These are phyloP conservation scores for Serendipita sp. DNA, from an alignment of 768 basidiomycete genomes.

Conservation along the genomic window DNA sequence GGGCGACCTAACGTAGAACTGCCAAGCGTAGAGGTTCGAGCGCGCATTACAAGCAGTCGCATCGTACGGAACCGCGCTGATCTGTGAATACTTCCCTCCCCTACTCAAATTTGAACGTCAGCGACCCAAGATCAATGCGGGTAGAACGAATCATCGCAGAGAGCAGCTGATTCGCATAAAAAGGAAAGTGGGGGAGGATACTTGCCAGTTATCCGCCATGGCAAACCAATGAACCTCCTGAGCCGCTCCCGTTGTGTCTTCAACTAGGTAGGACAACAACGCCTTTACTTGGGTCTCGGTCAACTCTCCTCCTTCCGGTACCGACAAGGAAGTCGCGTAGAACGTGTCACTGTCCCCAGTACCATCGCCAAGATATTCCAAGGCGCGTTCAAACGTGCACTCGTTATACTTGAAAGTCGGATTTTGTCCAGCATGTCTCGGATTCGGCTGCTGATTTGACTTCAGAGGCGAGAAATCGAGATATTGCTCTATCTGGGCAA, in stretches of 20 bases:
- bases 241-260: background rate
- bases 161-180: too few relatives aligned
- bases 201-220: slow-evolving; percentile 3
- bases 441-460: background rate
- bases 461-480: background rate
- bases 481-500: background rate
- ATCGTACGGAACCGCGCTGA: background rate
- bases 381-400: background rate
- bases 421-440: background rate
- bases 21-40: background rate
- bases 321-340: background rate
- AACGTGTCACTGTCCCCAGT: background rate
- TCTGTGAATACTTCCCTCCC: background rate
- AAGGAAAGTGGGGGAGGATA: background rate
- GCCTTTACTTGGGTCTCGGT: background rate
- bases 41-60: background rate
- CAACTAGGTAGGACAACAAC: background rate
- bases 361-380: background rate
- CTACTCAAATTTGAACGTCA: background rate
- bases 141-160: too few relatives aligned
- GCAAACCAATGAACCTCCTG: background rate
- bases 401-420: background rate
- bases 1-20: background rate
- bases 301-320: background rate
- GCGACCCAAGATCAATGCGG: too few relatives aligned